Evolutionary conservation across 352 stramenopile genomes (phyloP).

Genomic region (Saprolegnia parasitica): DNA sequence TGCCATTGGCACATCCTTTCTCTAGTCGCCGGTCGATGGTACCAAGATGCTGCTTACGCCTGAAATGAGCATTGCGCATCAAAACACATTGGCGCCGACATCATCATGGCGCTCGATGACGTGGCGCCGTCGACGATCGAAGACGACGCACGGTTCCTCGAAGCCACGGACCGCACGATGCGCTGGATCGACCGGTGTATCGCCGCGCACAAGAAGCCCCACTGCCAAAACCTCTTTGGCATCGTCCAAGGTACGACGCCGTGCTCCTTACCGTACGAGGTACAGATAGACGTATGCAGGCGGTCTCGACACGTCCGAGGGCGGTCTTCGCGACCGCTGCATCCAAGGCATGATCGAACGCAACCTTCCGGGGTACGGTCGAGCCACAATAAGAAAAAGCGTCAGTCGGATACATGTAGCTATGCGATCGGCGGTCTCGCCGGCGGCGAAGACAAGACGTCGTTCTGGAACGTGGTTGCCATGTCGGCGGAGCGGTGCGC

Average conservation of each 20-base stretch:
- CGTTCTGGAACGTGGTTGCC: slow-evolving; percentile 95
- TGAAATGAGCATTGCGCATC: slow-evolving; percentile 87
- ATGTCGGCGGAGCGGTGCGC: slow-evolving; percentile 41
- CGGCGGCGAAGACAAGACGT: slow-evolving; percentile 89
- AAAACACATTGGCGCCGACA: slow-evolving; percentile 97
- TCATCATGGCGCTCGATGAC: slow-evolving; percentile 99
- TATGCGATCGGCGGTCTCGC: slow-evolving; percentile 97
- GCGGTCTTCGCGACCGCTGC: slow-evolving; percentile 91
- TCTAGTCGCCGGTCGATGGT: slow-evolving; percentile 88
- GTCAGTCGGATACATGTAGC: slow-evolving; percentile 6
- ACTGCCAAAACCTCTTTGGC: slow-evolving; percentile 94
- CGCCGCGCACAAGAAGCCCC: slow-evolving; percentile 71
- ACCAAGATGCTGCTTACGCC: slow-evolving; percentile 91
- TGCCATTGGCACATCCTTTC: slow-evolving; percentile 30
- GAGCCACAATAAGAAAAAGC: neutral
- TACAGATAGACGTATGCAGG: slow-evolving; percentile 29
- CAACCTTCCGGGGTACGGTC: slow-evolving; percentile 53
- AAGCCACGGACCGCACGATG: slow-evolving; percentile 90
- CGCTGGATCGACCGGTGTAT: slow-evolving; percentile 96
- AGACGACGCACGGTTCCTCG: slow-evolving; percentile 85
- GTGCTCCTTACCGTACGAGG: neutral
- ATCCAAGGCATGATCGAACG: slow-evolving; percentile 83
- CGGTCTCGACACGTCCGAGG: slow-evolving; percentile 86
- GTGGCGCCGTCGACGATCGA: slow-evolving; percentile 88
- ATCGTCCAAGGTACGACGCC: slow-evolving; percentile 88